Evolutionary conservation across 2,329 filamentous ascomycete species (phyloP).

Genomic region (Elsinoe batatas): DNA sequence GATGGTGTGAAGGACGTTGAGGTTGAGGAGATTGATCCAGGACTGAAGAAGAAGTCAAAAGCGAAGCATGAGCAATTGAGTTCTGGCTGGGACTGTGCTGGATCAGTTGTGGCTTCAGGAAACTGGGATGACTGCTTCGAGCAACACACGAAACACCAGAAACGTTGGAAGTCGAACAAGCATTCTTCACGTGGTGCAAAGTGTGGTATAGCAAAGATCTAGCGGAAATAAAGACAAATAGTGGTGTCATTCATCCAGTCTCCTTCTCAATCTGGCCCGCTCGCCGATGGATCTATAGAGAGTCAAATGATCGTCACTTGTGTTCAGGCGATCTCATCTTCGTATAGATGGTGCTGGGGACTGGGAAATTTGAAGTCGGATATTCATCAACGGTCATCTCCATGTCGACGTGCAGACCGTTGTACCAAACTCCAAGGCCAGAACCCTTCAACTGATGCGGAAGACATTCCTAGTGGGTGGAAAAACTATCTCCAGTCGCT

Average conservation of each 20-base stretch:
- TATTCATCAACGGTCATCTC: conserved; percentile 12
- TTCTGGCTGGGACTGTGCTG: not conserved
- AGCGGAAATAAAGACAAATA: not conserved
- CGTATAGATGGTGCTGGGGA: not conserved
- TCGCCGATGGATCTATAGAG: not conserved
- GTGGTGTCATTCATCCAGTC: not conserved
- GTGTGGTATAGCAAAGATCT: not conserved
- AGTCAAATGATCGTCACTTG: not conserved
- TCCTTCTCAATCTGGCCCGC: not conserved
- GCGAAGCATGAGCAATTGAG: not conserved
- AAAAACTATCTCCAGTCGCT: not conserved
- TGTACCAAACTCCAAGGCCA: not conserved
- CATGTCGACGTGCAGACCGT: conserved; percentile 8
- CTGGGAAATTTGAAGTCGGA: conserved; percentile 7
- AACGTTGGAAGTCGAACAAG: not conserved
- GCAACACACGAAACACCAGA: not conserved
- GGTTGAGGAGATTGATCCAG: not conserved
- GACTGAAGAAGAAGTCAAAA: not conserved
- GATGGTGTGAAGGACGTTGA: not conserved
- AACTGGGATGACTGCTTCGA: not conserved
- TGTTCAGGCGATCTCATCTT: not conserved
- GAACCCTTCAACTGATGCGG: not conserved
- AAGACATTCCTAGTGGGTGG: not conserved
- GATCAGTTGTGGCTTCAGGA: not conserved
- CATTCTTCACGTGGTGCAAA: not conserved